Percentiles rank a stretch among this genome's conserved stretches.
These are phyloP conservation scores for Candida parachauliodes DNA, from an alignment of 805 yeast species.

Conservation along the genomic window DNA sequence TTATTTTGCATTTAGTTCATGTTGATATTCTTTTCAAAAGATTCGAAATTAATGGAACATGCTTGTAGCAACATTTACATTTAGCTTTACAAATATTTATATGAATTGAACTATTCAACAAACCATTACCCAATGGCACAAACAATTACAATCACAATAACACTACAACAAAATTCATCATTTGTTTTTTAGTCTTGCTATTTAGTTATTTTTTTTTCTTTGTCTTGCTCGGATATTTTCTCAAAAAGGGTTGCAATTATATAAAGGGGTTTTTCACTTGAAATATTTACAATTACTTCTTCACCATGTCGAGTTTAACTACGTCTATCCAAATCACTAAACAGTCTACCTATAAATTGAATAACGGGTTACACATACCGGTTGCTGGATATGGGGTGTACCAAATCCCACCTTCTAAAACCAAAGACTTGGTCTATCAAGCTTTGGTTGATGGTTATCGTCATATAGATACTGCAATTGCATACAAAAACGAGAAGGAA, in stretches of 20 bases:
- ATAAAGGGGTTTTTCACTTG: background rate
- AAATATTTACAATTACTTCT: background rate
- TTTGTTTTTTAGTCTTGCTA: background rate
- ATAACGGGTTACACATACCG: slow-evolving; percentile 56
- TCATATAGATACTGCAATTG: slow-evolving; percentile 69
- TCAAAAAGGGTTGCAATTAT: background rate
- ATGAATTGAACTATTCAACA: no score
- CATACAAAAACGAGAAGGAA: slow-evolving; percentile 62
- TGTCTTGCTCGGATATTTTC: background rate
- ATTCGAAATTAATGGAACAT: no score
- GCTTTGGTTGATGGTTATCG: slow-evolving; percentile 69
- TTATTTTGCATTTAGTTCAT: no score
- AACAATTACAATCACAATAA: background rate
- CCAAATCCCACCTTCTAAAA: slow-evolving; percentile 33
- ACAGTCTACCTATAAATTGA: slow-evolving; percentile 39
- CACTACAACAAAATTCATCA: background rate
- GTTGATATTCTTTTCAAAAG: no score
- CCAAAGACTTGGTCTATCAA: slow-evolving; percentile 44
- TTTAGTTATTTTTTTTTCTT: background rate
- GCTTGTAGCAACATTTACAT: no score
- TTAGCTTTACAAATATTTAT: no score
- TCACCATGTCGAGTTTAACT: slow-evolving; percentile 21
- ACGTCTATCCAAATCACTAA: slow-evolving; percentile 33
- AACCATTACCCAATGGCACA: no score
- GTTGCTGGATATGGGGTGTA: slow-evolving; percentile 56